Conservation (phyloP, 768 basidiomycete species). For the Tulasnella sp. region DNA sequence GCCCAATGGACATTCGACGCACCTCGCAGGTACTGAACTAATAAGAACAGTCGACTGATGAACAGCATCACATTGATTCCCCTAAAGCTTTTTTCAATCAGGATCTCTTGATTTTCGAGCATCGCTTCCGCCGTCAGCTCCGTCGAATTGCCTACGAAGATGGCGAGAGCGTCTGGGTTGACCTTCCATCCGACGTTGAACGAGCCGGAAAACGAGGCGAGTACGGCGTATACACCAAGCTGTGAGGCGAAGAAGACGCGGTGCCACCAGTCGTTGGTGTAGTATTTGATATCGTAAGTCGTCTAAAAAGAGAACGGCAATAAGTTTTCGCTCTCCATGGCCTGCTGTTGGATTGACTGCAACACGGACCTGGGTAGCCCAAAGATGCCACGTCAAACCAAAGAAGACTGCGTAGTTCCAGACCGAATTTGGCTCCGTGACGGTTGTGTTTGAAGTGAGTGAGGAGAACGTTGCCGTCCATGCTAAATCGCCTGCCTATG, state of each 20-base stretch:
- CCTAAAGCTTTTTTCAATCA: not conserved
- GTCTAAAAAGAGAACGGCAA: not conserved
- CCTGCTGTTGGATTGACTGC: not conserved
- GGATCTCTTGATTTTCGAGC: not conserved
- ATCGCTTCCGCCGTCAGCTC: not conserved
- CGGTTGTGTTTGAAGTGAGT: not conserved
- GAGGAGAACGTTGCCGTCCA: not conserved
- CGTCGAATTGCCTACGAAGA: not conserved
- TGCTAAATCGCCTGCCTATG: not conserved
- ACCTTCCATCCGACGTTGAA: not conserved
- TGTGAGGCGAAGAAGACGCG: not conserved
- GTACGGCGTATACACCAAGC: not conserved
- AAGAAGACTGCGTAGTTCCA: constrained; percentile 2
- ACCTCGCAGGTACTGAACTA: not conserved
- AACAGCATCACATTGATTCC: not conserved
- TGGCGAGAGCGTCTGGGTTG: not conserved
- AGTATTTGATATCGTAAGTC: not conserved
- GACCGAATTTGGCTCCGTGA: not conserved
- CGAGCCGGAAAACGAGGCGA: not conserved
- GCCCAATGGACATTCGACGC: not conserved
- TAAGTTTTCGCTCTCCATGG: not conserved
- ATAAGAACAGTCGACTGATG: not conserved
- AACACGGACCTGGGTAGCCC: not conserved
- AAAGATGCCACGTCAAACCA: not conserved
- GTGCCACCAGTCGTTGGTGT: constrained; percentile 2